Evolutionary conservation across 768 basidiomycete species (phyloP).

Genomic region (Tricholoma furcatifolium): DNA sequence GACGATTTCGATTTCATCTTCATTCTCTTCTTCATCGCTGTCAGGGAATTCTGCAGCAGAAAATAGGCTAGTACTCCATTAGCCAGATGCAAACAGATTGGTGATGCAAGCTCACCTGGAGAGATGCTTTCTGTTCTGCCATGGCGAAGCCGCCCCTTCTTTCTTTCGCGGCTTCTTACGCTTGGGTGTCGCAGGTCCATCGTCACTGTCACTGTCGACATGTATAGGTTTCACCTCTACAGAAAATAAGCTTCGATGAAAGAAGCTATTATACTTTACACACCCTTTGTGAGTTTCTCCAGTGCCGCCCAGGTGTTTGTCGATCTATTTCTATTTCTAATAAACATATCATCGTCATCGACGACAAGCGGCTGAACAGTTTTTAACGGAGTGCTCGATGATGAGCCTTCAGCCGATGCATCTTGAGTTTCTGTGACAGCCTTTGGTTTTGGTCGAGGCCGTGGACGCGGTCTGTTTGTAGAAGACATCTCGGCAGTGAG

Average conservation of each 20-base stretch:
- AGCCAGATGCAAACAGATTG: constrained; percentile 1
- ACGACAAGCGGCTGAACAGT: constrained; percentile 29
- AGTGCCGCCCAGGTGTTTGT: constrained; percentile 58
- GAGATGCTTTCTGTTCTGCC: constrained; percentile 40
- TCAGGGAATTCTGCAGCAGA: constrained; percentile 31
- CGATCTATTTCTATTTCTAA: constrained; percentile 62
- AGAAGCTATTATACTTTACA: background rate
- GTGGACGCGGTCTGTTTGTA: constrained; percentile 38
- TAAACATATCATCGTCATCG: constrained; percentile 70
- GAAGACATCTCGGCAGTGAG: constrained; percentile 30
- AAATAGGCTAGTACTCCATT: constrained; percentile 29
- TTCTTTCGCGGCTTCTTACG: constrained; percentile 36
- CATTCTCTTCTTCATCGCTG: constrained; percentile 38
- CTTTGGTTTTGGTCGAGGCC: constrained; percentile 48
- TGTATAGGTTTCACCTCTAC: constrained; percentile 8
- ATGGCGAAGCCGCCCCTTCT: constrained; percentile 37
- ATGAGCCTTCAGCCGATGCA: constrained; percentile 19
- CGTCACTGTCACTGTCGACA: constrained; percentile 24
- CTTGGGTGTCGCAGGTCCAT: constrained; percentile 29
- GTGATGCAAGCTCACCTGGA: constrained; percentile 36
- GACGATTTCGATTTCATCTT: constrained; percentile 39
- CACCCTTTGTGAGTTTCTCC: constrained; percentile 58
- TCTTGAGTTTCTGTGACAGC: constrained; percentile 10
- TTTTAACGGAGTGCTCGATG: constrained; percentile 14
- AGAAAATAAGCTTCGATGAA: background rate